These are phyloP conservation scores for Candida nitratophila DNA, from an alignment of 805 yeast genomes.

Conservation along the genomic window DNA sequence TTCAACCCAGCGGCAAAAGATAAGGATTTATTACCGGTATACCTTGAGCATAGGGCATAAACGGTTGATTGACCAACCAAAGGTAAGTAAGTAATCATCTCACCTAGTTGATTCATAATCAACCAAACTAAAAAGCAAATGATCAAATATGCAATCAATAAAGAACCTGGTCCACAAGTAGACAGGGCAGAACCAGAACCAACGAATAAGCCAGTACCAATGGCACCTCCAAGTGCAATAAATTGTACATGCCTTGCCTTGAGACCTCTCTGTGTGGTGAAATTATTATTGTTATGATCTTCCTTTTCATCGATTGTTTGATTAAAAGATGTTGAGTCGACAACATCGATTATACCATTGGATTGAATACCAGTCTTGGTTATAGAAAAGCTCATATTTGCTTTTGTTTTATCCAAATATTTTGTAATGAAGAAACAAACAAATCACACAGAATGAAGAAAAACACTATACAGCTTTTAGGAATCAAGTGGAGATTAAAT, in stretches of 20 bases:
- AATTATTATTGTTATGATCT: not conserved
- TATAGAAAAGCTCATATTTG: too few relatives aligned
- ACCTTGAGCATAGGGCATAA: conserved; percentile 34
- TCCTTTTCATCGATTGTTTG: not conserved
- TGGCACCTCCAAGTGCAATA: conserved; percentile 67
- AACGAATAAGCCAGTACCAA: conserved; percentile 55
- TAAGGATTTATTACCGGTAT: conserved; percentile 41
- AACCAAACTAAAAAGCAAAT: conserved; percentile 35
- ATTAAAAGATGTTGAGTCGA: not conserved
- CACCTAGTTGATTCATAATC: conserved; percentile 60
- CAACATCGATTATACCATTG: too few relatives aligned
- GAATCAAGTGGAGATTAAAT: too few relatives aligned
- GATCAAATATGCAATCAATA: conserved; percentile 53
- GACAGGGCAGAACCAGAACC: conserved; percentile 39
- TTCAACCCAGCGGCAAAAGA: conserved; percentile 54
- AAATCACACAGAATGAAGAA: too few relatives aligned
- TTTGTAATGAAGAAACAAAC: too few relatives aligned
- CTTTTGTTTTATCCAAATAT: too few relatives aligned
- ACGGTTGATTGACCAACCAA: conserved; percentile 59
- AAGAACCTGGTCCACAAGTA: conserved; percentile 30
- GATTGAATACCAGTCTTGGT: too few relatives aligned
- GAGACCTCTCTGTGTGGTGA: conserved; percentile 35
- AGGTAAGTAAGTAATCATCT: conserved; percentile 58
- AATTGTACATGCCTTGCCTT: conserved; percentile 48
- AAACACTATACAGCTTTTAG: too few relatives aligned